phyloP scores from a whole-genome alignment of 75 land plant species.

The Larix kaempferi region DNA sequence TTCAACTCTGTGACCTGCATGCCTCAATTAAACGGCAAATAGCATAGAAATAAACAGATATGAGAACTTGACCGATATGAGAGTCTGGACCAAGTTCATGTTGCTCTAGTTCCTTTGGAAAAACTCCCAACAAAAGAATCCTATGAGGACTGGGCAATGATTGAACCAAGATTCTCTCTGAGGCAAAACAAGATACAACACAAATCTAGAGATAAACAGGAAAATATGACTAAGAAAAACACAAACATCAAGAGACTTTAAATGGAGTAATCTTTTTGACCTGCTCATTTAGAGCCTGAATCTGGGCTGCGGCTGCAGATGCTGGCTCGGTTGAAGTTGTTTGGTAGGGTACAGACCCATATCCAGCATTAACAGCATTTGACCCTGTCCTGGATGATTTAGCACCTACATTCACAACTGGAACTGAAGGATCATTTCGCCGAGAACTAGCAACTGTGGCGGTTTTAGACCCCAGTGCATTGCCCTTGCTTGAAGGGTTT shows the following conservation, averaged over 20 bases:
- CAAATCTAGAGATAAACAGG: neutral
- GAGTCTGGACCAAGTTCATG: neutral
- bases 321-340: neutral
- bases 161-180: neutral
- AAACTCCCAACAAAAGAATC: neutral
- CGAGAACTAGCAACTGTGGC: slow-evolving; percentile 24
- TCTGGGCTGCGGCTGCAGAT: neutral
- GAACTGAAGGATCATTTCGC: slow-evolving; percentile 24
- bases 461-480: slow-evolving; percentile 26
- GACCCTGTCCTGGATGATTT: neutral
- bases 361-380: neutral
- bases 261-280: neutral
- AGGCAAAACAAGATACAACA: neutral
- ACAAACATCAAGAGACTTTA: neutral
- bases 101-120: neutral
- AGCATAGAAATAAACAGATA: neutral
- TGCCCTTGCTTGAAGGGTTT: slow-evolving; percentile 29
- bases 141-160: no score
- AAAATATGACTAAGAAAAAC: neutral
- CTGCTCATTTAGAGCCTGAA: slow-evolving; percentile 13
- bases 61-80: neutral
- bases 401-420: slow-evolving; percentile 4
- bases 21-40: neutral
- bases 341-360: neutral
- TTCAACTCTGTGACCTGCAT: slow-evolving; percentile 67